These are phyloP conservation scores for Arthrobotrys sphaeroides DNA, from an alignment of 2,329 filamentous ascomycete genomes.

Conservation along the genomic window DNA sequence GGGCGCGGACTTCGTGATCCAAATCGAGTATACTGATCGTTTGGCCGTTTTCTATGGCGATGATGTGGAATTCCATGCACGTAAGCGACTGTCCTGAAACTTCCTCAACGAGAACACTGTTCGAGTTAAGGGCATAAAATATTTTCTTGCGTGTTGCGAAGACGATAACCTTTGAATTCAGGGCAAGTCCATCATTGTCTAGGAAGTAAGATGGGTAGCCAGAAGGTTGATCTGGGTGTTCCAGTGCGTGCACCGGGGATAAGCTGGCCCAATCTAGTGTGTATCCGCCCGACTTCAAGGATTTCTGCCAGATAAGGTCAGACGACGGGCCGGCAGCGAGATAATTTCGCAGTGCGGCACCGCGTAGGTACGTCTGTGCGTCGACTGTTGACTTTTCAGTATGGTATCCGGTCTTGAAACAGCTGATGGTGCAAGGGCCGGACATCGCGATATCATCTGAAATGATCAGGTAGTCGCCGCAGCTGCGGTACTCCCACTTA, in stretches of 20 bases:
- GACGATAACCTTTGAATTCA: conserved; percentile 55
- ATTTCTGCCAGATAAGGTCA: conserved; percentile 54
- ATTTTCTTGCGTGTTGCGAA: conserved; percentile 56
- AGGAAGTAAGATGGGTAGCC: conserved; percentile 52
- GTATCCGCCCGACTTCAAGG: neutral
- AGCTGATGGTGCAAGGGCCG: conserved; percentile 55
- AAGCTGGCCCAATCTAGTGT: neutral
- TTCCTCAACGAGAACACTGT: neutral
- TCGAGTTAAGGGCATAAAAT: neutral
- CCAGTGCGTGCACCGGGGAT: conserved; percentile 26
- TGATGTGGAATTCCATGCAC: conserved; percentile 57
- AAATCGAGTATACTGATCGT: conserved; percentile 56
- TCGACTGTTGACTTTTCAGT: conserved; percentile 15
- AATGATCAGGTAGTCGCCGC: conserved; percentile 56
- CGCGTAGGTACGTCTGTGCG: conserved; percentile 30
- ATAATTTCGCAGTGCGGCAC: conserved; percentile 22
- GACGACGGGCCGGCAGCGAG: conserved; percentile 27
- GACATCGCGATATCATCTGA: conserved; percentile 55
- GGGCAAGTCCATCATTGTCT: conserved; percentile 55
- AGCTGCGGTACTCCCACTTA: conserved; percentile 56
- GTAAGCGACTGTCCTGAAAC: conserved; percentile 13
- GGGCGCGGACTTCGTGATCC: conserved; percentile 52
- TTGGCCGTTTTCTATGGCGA: conserved; percentile 55
- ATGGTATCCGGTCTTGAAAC: conserved; percentile 53
- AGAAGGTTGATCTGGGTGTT: conserved; percentile 9